Evolutionary conservation across 768 basidiomycete genomes (phyloP), one percentile per base, ranked within the genome.

Genomic region (Chalciporus piperatus): DNA sequence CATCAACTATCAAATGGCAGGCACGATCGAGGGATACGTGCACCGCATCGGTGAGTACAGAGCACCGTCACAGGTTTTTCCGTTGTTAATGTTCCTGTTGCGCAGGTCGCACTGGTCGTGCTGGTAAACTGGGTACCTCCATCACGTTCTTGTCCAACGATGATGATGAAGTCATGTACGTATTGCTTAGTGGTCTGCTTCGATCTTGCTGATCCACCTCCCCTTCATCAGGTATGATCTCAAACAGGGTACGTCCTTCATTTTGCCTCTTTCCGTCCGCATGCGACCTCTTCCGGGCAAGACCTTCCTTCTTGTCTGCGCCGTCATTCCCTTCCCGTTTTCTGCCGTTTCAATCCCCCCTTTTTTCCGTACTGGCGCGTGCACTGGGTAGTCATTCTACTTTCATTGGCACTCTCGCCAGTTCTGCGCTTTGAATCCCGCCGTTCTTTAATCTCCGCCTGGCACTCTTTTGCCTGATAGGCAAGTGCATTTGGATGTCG

Each of bases 1-100:
- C 56, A 85, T 98, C 77, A 98, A 98, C 70, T 99, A 85, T 79
- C 92, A 97, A 73, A 98, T 98, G 96, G 83, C 94, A 6, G 83
- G 81, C 60, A 92, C 89, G 19, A 98, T 99, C 71, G 97, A 99
- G 71, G 92, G 88, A 37, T 98, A 97, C 65, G 92, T 98, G 41
- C 96, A 98, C 72, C 88, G 96, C 69, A 98, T 99, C 62, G 97
- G 96, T 91, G 64, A 48, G 84, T 67, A 42, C 51, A 38, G 52
- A 50, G n/a, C 35, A 45, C 17, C 2, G 40, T 20, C 33, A 30
- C n/a, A 19, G 23, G 35, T 19, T 27, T 45, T 38, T 48, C 42
- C 32, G 14, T 1, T 30, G 32, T 22, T 50, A 11, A 54, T 57
- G 40, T 46, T 44, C 51, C 35, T 30, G 43, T n/a, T 30, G 45